Percentiles rank a stretch among this genome's conserved stretches.
phyloP scores from a whole-genome alignment of 2,329 filamentous ascomycete species.

The Botryotinia calthae region DNA sequence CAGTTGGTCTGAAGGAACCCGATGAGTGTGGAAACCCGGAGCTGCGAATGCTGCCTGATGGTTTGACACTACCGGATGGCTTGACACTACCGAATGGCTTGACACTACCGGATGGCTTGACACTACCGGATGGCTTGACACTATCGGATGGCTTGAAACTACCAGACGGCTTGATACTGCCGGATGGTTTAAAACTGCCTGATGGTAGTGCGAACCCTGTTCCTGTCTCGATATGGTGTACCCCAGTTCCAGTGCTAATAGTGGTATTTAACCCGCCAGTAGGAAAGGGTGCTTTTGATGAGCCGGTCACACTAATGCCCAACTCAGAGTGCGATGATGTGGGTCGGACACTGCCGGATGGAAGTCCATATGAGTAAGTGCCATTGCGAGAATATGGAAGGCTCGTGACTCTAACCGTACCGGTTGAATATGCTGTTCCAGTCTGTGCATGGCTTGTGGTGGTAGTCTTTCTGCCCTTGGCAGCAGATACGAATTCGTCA shows the following conservation, averaged over 20 bases:
- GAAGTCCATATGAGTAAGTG: constrained; percentile 9
- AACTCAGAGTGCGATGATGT: neutral
- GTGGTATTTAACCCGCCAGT: neutral
- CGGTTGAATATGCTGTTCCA: constrained; percentile 6
- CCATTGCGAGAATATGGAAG: constrained; percentile 10
- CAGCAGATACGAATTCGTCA: constrained; percentile 10
- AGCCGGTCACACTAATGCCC: constrained; percentile 2
- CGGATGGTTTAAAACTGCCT: neutral
- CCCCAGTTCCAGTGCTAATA: neutral
- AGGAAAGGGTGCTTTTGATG: constrained; percentile 3
- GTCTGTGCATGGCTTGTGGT: constrained; percentile 8
- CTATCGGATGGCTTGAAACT: neutral
- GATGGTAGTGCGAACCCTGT: neutral
- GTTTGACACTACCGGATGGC: no score
- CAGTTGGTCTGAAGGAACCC: neutral
- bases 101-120: neutral
- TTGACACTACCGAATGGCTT: neutral
- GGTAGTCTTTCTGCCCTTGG: constrained; percentile 9
- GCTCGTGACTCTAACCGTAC: neutral
- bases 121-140: neutral
- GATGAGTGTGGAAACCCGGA: neutral
- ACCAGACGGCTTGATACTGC: neutral
- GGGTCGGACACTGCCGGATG: neutral
- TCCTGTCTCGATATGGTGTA: neutral
- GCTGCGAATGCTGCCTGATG: constrained; percentile 1